These are phyloP conservation scores for Gleditsia sinensis DNA, from an alignment of 306 rosid species.

Conservation along the genomic window DNA sequence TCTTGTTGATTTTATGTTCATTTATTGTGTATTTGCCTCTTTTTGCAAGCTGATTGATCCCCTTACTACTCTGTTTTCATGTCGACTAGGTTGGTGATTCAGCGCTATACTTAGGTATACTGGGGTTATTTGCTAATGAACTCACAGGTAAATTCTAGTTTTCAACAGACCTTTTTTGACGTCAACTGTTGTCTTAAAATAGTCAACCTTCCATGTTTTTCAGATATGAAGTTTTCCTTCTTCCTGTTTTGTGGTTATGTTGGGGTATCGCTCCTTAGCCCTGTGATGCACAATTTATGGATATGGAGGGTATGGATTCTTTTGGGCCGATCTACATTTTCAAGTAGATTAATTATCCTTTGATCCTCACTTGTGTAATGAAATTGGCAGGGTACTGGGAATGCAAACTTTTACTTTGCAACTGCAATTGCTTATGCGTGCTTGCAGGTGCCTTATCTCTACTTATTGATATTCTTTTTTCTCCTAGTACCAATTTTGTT, in stretches of 20 bases:
- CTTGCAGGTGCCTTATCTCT: conserved; percentile 63
- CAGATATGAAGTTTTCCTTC: conserved; percentile 91
- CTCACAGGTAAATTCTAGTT: conserved; percentile 56
- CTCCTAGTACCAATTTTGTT: neutral
- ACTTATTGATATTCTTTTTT: conserved; percentile 18
- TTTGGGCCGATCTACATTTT: conserved; percentile 34
- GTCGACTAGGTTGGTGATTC: conserved; percentile 82
- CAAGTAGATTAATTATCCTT: conserved; percentile 23
- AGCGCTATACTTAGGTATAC: conserved; percentile 78
- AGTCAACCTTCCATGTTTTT: conserved; percentile 43
- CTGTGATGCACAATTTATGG: conserved; percentile 99
- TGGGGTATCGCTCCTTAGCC: conserved; percentile 92
- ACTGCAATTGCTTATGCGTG: conserved; percentile 86
- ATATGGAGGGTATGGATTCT: conserved; percentile 85
- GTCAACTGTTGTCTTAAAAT: conserved; percentile 1
- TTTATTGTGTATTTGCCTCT: conserved; percentile 24
- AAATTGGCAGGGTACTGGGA: conserved; percentile 90
- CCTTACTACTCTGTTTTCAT: conserved; percentile 29
- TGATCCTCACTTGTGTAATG: conserved; percentile 32
- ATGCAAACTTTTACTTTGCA: conserved; percentile 89
- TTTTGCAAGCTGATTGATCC: conserved; percentile 25
- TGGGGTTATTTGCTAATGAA: conserved; percentile 88
- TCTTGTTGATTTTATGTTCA: neutral
- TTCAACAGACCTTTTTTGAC: conserved; percentile 1
- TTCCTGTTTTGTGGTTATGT: conserved; percentile 82